Conservation (phyloP, 2,329 filamentous ascomycete species). For the Fusarium ambrosium region DNA sequence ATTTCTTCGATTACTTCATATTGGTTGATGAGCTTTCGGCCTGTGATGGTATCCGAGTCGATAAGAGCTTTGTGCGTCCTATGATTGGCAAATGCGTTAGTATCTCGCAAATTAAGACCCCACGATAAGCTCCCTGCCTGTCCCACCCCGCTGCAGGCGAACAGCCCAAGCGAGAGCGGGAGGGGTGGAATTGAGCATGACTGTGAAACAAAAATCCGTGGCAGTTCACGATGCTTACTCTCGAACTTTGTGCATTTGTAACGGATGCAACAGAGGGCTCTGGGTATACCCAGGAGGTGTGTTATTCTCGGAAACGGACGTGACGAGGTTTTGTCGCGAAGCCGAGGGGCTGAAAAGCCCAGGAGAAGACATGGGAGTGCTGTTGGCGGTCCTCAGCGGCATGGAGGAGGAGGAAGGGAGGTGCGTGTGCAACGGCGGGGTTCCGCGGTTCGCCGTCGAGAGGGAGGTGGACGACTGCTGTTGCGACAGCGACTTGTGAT, state of each 20-base stretch:
- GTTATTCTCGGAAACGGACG: conserved; percentile 66
- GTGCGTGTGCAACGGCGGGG: conserved; percentile 49
- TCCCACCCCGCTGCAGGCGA: conserved; percentile 22
- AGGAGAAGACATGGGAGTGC: conserved; percentile 72
- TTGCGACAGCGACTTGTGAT: conserved; percentile 48
- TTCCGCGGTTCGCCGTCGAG: conserved; percentile 43
- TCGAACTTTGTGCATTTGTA: conserved; percentile 80
- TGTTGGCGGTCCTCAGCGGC: conserved; percentile 64
- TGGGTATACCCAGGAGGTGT: conserved; percentile 63
- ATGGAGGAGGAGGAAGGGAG: conserved; percentile 55
- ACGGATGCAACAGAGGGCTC: conserved; percentile 76
- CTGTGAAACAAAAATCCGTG: conserved; percentile 6
- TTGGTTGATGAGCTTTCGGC: conserved; percentile 96
- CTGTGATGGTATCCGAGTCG: conserved; percentile 88
- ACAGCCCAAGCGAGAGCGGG: conserved; percentile 10
- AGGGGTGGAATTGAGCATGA: conserved; percentile 2
- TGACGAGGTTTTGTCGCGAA: conserved; percentile 57
- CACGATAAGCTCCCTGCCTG: conserved; percentile 23
- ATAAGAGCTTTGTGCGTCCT: conserved; percentile 92
- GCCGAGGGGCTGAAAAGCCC: conserved; percentile 71
- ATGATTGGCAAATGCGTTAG: conserved; percentile 31
- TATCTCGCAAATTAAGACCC: conserved; percentile 23
- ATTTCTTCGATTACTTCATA: conserved; percentile 98
- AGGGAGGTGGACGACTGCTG: conserved; percentile 48
- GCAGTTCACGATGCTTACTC: conserved; percentile 69